phyloP scores from a whole-genome alignment of 768 basidiomycete genomes.

The Amanita muscaria region DNA sequence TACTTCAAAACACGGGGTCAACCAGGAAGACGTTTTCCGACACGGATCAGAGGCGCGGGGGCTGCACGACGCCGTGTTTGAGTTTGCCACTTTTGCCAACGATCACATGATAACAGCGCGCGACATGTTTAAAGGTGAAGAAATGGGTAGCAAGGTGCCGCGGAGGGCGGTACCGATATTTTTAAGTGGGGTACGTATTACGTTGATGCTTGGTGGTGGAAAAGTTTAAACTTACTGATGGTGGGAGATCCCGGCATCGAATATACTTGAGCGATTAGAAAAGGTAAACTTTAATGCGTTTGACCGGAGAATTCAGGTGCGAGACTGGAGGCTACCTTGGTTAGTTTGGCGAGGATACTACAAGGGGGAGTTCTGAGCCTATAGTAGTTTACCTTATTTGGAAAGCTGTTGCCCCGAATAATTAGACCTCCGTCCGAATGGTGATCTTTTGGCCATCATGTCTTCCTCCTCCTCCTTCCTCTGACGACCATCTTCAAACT shows the following conservation, averaged over 20 bases:
- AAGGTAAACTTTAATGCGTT: slow-evolving; percentile 66
- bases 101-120: slow-evolving; percentile 73
- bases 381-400: not conserved
- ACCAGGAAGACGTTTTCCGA: slow-evolving; percentile 72
- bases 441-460: slow-evolving; percentile 4
- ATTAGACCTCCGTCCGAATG: slow-evolving; percentile 39
- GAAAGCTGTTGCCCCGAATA: slow-evolving; percentile 29
- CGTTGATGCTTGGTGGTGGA: slow-evolving; percentile 13
- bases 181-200: slow-evolving; percentile 52
- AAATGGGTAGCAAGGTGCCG: slow-evolving; percentile 43
- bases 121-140: slow-evolving; percentile 50
- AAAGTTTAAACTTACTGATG: slow-evolving; percentile 9
- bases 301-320: slow-evolving; percentile 47
- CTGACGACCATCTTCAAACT: slow-evolving; percentile 14
- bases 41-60: slow-evolving; percentile 45
- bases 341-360: slow-evolving; percentile 44
- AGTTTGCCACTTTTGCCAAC: slow-evolving; percentile 74
- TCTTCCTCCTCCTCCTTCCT: slow-evolving; percentile 12
- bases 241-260: slow-evolving; percentile 55
- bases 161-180: slow-evolving; percentile 60
- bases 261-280: slow-evolving; percentile 60
- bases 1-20: slow-evolving; percentile 68
- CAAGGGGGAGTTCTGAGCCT: slow-evolving; percentile 29
- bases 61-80: slow-evolving; percentile 72
- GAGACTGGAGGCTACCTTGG: slow-evolving; percentile 76